phyloP scores from a whole-genome alignment of 116 monocot species.

The Zostera marina region DNA sequence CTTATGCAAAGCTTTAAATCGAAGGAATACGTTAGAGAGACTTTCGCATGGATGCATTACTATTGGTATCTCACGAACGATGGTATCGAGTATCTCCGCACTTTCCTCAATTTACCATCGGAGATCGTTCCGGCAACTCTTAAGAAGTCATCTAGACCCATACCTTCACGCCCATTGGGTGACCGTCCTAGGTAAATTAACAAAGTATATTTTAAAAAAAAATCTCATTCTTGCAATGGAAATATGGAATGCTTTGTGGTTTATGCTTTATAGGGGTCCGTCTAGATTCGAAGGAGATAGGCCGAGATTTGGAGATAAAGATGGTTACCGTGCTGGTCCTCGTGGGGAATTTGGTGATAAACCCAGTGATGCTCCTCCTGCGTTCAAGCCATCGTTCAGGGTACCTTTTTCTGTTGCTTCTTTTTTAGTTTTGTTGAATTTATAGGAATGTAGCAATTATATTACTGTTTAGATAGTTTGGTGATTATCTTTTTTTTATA shows the following conservation, averaged over 20 bases:
- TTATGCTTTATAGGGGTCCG: constrained; percentile 49
- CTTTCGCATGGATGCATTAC: constrained; percentile 66
- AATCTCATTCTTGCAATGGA: neutral
- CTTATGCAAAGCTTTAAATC: constrained; percentile 83
- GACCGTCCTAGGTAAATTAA: constrained; percentile 22
- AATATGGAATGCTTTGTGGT: neutral
- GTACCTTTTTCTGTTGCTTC: constrained; percentile 11
- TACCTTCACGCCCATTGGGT: constrained; percentile 21
- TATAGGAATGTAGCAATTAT: neutral
- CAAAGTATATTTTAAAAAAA: neutral
- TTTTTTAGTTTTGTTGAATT: neutral
- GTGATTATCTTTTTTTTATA: neutral
- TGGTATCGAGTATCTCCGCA: constrained; percentile 50
- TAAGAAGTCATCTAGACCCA: constrained; percentile 42
- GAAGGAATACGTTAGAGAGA: constrained; percentile 58
- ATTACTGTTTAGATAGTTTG: neutral
- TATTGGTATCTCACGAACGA: constrained; percentile 84
- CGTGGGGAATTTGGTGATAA: constrained; percentile 80
- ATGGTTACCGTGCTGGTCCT: constrained; percentile 62
- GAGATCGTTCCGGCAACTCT: constrained; percentile 62
- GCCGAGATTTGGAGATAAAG: constrained; percentile 69
- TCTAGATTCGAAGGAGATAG: constrained; percentile 63
- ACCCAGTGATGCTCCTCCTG: constrained; percentile 42
- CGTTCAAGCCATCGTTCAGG: constrained; percentile 65
- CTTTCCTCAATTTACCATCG: constrained; percentile 51